Conservation (phyloP, 257 asterid species). For the Przewalskia tangutica region DNA sequence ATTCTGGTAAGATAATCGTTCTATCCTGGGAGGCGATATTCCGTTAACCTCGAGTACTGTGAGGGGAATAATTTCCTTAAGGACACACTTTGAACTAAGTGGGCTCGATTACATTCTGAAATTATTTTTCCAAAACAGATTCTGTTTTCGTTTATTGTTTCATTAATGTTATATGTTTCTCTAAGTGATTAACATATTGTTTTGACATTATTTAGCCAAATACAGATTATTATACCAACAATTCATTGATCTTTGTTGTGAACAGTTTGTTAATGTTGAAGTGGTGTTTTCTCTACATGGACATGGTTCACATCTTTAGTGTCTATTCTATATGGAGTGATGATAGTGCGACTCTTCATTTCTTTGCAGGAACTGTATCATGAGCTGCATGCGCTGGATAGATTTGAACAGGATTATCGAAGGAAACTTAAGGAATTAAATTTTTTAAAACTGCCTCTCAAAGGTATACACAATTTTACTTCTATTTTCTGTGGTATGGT, state of each 20-base stretch:
- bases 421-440: conserved; percentile 84
- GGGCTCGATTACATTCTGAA: too few species aligned
- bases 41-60: too few species aligned
- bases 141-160: too few species aligned
- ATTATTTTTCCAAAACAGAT: too few species aligned
- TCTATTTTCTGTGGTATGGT: not conserved
- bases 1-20: too few species aligned
- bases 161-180: too few species aligned
- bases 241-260: not conserved
- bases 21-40: too few species aligned
- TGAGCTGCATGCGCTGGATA: conserved; percentile 83
- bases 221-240: too few species aligned
- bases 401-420: conserved; percentile 85
- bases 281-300: not conserved
- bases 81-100: too few species aligned
- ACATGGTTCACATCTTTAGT: not conserved
- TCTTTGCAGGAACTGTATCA: conserved; percentile 83
- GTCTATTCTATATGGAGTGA: not conserved
- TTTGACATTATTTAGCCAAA: too few species aligned
- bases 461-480: conserved; percentile 32
- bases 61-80: too few species aligned
- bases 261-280: not conserved
- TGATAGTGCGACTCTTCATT: conserved; percentile 15
- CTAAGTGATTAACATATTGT: too few species aligned
- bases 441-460: conserved; percentile 71